Evolutionary conservation across 306 rosid genomes (phyloP).

Genomic region (Corylus heterophylla): DNA sequence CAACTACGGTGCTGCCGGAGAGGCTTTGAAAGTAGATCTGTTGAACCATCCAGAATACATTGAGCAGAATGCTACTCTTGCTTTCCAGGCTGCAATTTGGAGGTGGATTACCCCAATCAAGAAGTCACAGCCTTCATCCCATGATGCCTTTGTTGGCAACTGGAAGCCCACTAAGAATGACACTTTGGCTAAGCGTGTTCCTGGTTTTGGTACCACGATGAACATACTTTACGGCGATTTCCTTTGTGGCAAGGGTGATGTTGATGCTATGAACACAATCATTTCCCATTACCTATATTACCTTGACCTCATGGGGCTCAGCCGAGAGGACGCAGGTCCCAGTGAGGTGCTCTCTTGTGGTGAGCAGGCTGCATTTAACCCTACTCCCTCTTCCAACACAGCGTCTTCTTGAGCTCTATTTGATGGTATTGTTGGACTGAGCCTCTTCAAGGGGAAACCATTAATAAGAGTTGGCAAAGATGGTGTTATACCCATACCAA

Average conservation of each 20-base stretch:
- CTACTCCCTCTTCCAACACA: conserved; percentile 35
- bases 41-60: conserved; percentile 85
- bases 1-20: conserved; percentile 82
- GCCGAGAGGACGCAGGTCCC: conserved; percentile 73
- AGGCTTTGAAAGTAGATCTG: conserved; percentile 67
- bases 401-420: conserved; percentile 56
- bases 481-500: conserved; percentile 25
- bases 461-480: conserved; percentile 48
- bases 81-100: conserved; percentile 88
- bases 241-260: conserved; percentile 77
- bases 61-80: conserved; percentile 95
- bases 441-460: conserved; percentile 30
- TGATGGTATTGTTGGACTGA: conserved; percentile 30
- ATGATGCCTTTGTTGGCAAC: conserved; percentile 73
- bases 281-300: conserved; percentile 77
- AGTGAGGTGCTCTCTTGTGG: conserved; percentile 65
- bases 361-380: conserved; percentile 78
- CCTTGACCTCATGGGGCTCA: conserved; percentile 75
- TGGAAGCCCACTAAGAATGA: conserved; percentile 98
- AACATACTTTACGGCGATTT: conserved; percentile 80
- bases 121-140: conserved; percentile 84
- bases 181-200: conserved; percentile 62
- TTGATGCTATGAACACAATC: conserved; percentile 75
- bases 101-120: conserved; percentile 83
- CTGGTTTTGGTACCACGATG: conserved; percentile 95